phyloP scores from a whole-genome alignment of 331 rosid species.

The Rosa hybrid region DNA sequence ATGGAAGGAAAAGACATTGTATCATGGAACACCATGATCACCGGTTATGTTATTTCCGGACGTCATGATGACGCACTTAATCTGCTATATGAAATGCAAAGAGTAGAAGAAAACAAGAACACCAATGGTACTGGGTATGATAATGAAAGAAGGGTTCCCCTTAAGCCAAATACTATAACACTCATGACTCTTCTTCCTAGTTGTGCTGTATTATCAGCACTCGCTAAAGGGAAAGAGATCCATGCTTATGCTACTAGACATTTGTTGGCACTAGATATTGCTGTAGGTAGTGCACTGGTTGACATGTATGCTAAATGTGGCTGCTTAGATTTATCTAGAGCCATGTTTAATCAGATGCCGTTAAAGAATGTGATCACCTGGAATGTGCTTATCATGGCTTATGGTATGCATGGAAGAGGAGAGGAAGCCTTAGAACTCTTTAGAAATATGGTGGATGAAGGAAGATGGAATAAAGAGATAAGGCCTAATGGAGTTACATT shows the following conservation, averaged over 20 bases:
- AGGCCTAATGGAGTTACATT: conserved; percentile 77
- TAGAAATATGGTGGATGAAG: conserved; percentile 57
- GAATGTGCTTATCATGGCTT: conserved; percentile 88
- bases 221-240: conserved; percentile 77
- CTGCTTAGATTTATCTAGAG: conserved; percentile 57
- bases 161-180: conserved; percentile 81
- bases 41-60: conserved; percentile 70
- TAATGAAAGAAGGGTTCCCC: conserved; percentile 35
- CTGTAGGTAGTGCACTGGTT: conserved; percentile 79
- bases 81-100: conserved; percentile 62
- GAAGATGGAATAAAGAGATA: conserved; percentile 34
- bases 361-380: conserved; percentile 71
- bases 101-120: conserved; percentile 22
- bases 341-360: conserved; percentile 68
- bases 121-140: conserved; percentile 21
- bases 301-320: conserved; percentile 99
- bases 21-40: conserved; percentile 89
- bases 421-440: conserved; percentile 67
- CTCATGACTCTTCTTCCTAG: conserved; percentile 88
- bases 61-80: conserved; percentile 53
- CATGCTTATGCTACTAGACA: conserved; percentile 75
- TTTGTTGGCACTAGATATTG: conserved; percentile 60
- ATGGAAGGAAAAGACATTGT: conserved; percentile 65
- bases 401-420: conserved; percentile 88
- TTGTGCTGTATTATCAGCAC: conserved; percentile 75